phyloP scores from a whole-genome alignment of 1,139 yeast genomes.

The Geotrichum citri-aurantii region DNA sequence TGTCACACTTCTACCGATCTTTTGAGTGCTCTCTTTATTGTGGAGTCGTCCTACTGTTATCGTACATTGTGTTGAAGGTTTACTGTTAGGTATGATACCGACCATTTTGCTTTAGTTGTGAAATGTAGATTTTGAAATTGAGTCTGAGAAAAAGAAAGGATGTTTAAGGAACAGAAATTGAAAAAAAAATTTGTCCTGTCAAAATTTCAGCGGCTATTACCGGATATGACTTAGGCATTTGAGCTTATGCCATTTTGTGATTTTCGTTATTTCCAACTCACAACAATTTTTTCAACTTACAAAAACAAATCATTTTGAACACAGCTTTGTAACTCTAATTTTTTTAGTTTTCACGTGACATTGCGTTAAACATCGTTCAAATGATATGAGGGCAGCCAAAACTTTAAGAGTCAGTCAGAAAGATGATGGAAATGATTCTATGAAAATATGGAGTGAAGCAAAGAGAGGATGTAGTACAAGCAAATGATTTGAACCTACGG shows the following conservation, averaged over 20 bases:
- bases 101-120: neutral
- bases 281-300: no score
- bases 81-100: neutral
- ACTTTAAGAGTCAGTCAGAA: no score
- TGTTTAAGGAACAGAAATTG: neutral
- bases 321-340: no score
- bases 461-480: no score
- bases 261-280: no score
- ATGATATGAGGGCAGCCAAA: no score
- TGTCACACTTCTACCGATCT: neutral
- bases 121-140: neutral
- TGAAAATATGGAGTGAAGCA: no score
- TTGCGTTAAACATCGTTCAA: neutral
- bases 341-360: neutral
- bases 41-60: neutral
- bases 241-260: no score
- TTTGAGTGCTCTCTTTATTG: neutral
- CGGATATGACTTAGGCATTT: neutral
- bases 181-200: neutral
- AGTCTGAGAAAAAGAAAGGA: neutral
- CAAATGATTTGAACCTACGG: no score
- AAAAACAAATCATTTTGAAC: no score
- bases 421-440: no score
- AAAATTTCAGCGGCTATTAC: no score
- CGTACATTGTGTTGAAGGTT: constrained; percentile 3